Evolutionary conservation across 2,329 filamentous ascomycete species (phyloP), one percentile per base, ranked within the genome.

Genomic region (Neonectria faginata): DNA sequence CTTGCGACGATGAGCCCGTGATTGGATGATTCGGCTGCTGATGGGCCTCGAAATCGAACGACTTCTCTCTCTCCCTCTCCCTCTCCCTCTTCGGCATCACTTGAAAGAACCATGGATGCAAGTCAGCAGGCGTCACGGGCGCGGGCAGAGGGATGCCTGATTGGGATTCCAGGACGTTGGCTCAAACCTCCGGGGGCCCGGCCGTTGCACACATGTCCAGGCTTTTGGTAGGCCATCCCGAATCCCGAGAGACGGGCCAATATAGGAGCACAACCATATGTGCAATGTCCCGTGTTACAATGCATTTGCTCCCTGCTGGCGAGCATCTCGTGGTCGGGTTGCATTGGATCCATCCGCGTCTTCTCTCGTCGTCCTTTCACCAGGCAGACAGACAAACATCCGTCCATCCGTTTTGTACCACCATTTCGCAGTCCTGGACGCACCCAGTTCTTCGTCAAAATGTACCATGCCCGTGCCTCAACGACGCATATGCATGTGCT

Each of bases 401-500:
- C 60, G 53, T 63, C 55, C 51, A 58, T 50, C 60, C 60, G 60
- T 27, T 51, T 45, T 27, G 52, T 12, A 39, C 48, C 53, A 47
- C 59, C 39, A 44, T 44, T 33, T 42, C 52, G 33, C 33, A 25
- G 22, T 31, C 53, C 2, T 22, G 22, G 22, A 50, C 27, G 14
- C 42, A n/a, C 11, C 36, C 3, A 25, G 10, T 25, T 25, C 29
- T 22, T 6, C 12, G 33, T 55, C 33, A 27, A 62, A 29, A 45
- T 39, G 47, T 57, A 29, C 20, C 44, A 29, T 50, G 36, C 5
- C 29, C 27, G 54, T 57, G 54, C 48, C 60, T 54, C 50, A 48
- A 47, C 29, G 54, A 25, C 54, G 54, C 60, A 39, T 39, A 58
- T 63, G 60, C 55, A 63, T 63, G 54, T 57, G 54, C 48, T 58